These are phyloP conservation scores for Anthracocystis walkeri DNA, from an alignment of 1,284 basidiomycete species.

Conservation along the genomic window DNA sequence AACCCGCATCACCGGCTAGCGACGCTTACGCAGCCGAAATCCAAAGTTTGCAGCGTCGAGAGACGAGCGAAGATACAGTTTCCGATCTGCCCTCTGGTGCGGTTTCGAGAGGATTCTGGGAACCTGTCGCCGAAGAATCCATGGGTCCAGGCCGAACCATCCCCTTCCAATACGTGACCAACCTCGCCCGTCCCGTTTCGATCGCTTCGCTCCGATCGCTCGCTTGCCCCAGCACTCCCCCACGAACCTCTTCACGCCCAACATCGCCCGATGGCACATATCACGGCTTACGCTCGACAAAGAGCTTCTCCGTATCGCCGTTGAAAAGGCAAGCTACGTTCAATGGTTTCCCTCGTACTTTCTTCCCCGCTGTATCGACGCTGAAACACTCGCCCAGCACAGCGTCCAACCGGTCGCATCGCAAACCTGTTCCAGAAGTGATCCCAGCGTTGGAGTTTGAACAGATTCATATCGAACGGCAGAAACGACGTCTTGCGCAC, in stretches of 20 bases:
- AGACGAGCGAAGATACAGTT: slow-evolving; percentile 32
- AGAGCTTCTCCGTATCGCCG: slow-evolving; percentile 30
- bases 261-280: slow-evolving; percentile 28
- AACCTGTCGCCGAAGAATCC: slow-evolving; percentile 3
- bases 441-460: slow-evolving; percentile 28
- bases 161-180: slow-evolving; percentile 44
- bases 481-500: neutral
- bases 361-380: slow-evolving; percentile 16
- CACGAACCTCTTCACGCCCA: slow-evolving; percentile 32
- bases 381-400: slow-evolving; percentile 23
- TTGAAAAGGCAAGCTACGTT: slow-evolving; percentile 33
- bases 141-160: slow-evolving; percentile 10
- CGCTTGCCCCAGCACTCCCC: slow-evolving; percentile 34
- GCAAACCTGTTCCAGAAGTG: slow-evolving; percentile 26
- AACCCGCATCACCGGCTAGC: slow-evolving; percentile 27
- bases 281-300: slow-evolving; percentile 13
- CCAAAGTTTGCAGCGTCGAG: slow-evolving; percentile 3
- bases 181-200: slow-evolving; percentile 36
- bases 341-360: slow-evolving; percentile 37
- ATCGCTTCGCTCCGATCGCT: slow-evolving; percentile 41
- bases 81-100: slow-evolving; percentile 8
- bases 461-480: slow-evolving; percentile 15
- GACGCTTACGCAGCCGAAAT: slow-evolving; percentile 20
- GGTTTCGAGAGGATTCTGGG: slow-evolving; percentile 13
- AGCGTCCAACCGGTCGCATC: slow-evolving; percentile 4